Evolutionary conservation across 129 eudicot genomes (phyloP), one percentile per base, ranked within the genome.

Genomic region (Arctium lappa): DNA sequence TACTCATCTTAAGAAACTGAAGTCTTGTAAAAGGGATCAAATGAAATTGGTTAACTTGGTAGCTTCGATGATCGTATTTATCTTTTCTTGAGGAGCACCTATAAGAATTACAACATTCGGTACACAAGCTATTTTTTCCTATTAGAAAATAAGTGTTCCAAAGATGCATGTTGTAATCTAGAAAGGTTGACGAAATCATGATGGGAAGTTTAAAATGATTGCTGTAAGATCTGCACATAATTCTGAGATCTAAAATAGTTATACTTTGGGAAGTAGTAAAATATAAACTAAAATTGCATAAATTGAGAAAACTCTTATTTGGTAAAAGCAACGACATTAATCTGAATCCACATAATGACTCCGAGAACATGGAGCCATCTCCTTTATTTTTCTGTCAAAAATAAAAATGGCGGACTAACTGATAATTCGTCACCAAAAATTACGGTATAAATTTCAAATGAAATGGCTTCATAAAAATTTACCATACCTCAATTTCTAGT

Each of bases 401-500:
- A 22, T 22, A 22, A 22, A 22, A 22, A 22, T 22, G 27, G 27
- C 27, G 27, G 27, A 22, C 27, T 22, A 22, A 22, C 27, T 22
- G 27, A 22, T 22, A 22, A 22, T 22, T 22, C 34, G 34, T 13
- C 71, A 76, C 34, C 33, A 9, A 36, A 15, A 78, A 5, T 62
- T 48, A 63, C 22, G 8, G 10, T 2, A 27, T 69, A 71, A 22
- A 71, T 34, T 69, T 34, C 30, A 53, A 18, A 73, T 36, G 39
- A 5, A 76, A 37, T 37, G 77, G 71, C 15, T 48, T 79, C 22
- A 81, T 37, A 77, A 69, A 31, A 37, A 76, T 16, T 22, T 22
- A 83, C 32, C 46, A 22, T 92, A 95, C 98, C 98, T 92, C 91
- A 81, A 95, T 86, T 48, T 86, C 86, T 79, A 95, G 85, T 71